These are phyloP conservation scores for Podospora fimiseda DNA, from an alignment of 495 filamentous ascomycete species.

Conservation along the genomic window DNA sequence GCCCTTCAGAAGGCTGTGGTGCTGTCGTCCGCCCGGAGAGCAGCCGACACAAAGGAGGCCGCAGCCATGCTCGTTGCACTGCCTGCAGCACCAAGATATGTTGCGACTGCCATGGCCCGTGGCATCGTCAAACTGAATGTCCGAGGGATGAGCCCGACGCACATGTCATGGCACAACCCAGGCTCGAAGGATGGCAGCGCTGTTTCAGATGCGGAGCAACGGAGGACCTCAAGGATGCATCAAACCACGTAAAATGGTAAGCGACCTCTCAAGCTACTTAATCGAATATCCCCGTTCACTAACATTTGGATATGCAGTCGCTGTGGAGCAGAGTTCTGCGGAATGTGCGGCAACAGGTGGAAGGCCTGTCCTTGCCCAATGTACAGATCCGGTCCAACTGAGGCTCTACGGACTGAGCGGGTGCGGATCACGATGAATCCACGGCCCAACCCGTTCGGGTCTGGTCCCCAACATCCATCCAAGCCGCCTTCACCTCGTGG, in stretches of 20 bases:
- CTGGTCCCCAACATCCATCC: conserved; percentile 7
- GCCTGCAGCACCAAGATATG: conserved; percentile 72
- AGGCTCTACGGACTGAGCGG: conserved; percentile 49
- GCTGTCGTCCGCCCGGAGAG: conserved; percentile 67
- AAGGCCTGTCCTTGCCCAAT: conserved; percentile 76
- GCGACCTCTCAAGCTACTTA: too few relatives aligned
- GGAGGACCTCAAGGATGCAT: conserved; percentile 75
- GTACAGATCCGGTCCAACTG: conserved; percentile 62
- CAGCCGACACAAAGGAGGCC: conserved; percentile 45
- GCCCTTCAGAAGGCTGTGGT: conserved; percentile 62
- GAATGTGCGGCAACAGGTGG: conserved; percentile 71
- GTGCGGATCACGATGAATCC: conserved; percentile 4
- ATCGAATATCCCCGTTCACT: too few relatives aligned
- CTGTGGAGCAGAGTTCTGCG: conserved; percentile 77
- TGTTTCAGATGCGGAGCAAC: conserved; percentile 68
- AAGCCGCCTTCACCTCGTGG: conserved; percentile 24
- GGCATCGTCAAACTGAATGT: conserved; percentile 62
- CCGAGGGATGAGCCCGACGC: conserved; percentile 64
- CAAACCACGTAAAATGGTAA: conserved; percentile 81
- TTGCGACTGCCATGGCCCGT: conserved; percentile 60
- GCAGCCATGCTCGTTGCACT: conserved; percentile 55
- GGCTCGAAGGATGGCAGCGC: conserved; percentile 66
- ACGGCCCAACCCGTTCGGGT: conserved; percentile 21
- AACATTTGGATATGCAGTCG: too few relatives aligned
- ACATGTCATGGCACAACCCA: conserved; percentile 59